Conservation (phyloP, 2,329 filamentous ascomycete genomes). For the Hysterium pulicare region DNA sequence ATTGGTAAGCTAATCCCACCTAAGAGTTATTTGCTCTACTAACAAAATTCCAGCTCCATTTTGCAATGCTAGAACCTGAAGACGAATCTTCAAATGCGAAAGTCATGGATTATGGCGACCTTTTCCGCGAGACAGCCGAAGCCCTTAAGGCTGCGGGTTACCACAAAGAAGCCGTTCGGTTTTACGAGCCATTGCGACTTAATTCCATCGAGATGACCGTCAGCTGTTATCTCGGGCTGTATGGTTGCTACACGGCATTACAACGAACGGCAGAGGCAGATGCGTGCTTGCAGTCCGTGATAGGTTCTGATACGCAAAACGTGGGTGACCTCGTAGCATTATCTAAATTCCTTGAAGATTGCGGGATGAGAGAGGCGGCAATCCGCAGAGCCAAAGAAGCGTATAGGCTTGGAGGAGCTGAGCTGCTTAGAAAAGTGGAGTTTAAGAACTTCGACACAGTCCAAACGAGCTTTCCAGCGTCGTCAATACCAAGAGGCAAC, state of each 20-base stretch:
- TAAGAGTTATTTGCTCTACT: conserved; percentile 52
- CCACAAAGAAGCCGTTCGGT: conserved; percentile 56
- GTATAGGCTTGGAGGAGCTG: conserved; percentile 58
- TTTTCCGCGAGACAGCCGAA: conserved; percentile 71
- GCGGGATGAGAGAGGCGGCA: conserved; percentile 59
- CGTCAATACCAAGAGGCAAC: conserved; percentile 20
- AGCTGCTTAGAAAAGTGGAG: conserved; percentile 44
- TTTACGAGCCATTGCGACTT: conserved; percentile 50
- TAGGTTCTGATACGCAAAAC: conserved; percentile 67
- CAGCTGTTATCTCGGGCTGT: conserved; percentile 35
- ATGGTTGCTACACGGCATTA: conserved; percentile 64
- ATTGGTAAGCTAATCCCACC: conserved; percentile 60
- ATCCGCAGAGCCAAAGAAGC: conserved; percentile 59
- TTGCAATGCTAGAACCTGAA: conserved; percentile 65
- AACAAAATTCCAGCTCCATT: conserved; percentile 46
- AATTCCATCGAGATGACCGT: conserved; percentile 22
- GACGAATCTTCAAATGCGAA: conserved; percentile 49
- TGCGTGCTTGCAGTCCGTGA: conserved; percentile 70
- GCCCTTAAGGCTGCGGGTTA: conserved; percentile 51
- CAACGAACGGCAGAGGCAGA: conserved; percentile 67
- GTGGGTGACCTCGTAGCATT: conserved; percentile 76
- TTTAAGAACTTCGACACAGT: conserved; percentile 29
- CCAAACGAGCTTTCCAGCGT: conserved; percentile 15
- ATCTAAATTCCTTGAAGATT: conserved; percentile 74
- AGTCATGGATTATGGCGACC: conserved; percentile 67